Base-by-base conservation (phyloP, 257 asterid species). In the Nyctanthes arbortristis region DNA sequence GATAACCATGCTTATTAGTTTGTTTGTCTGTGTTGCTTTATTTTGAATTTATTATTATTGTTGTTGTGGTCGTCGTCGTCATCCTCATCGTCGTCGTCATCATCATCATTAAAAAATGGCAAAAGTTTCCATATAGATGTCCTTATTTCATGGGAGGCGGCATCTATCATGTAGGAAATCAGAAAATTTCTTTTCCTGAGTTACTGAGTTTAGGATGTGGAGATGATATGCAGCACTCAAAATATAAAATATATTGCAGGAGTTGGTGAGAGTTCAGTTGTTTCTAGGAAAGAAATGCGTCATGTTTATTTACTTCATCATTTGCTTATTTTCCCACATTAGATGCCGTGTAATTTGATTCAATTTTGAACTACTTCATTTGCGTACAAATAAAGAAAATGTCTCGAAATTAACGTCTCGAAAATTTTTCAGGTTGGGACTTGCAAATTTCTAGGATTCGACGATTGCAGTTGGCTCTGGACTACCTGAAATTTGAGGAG, bases 381-480 rank as follows among this genome's bases (percentile, higher is more conserved):
- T 78, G 36, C 65, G 32, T 66, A 66, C 66, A 12, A 65, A 63
- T 22, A 16, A 52, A 52, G 16, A 52, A 16, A 52, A 52, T 40
- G 56, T 56, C 52, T 78, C 57, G 75, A 73, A 58, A 66, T 49
- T 70, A 70, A 47, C 62, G 24, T 72, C 29, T 35, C 59, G 57
- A 59, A 60, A 67, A 56, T 43, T 72, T 79, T 84, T 71, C 89
- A 93, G 99, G 91, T 47, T 91, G 97, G 99, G 86, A 84, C 72
- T 81, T 91, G 91, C 86, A 82, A 58, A 57, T 83, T 71, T 77
- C 91, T 70, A 88, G 94, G 71, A 87, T 89, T 69, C 87, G 99
- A 67, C 87, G 79, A 78, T 78, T 93, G 85, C 96, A 93, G 85
- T 76, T 90, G 88, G 96, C 97, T 52, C 79, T 93, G 85, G 76